phyloP scores from a whole-genome alignment of 768 basidiomycete genomes.

The Phlegmacium glaucopus region DNA sequence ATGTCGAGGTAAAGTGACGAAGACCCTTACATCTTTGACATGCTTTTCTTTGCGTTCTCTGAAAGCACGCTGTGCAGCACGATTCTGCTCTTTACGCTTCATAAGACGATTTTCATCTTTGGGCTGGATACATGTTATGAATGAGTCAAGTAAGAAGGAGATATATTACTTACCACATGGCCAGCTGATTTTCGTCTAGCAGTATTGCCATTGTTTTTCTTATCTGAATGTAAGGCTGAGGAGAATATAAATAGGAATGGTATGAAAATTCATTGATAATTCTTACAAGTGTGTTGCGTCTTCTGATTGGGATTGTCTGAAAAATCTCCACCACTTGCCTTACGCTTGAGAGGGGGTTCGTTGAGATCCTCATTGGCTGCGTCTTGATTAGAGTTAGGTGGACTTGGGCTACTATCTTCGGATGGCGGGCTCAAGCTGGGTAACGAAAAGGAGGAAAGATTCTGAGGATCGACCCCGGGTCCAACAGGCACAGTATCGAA shows the following conservation, averaged over 20 bases:
- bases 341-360: constrained; percentile 65
- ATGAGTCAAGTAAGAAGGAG: constrained; percentile 1
- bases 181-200: constrained; percentile 35
- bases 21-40: constrained; percentile 82
- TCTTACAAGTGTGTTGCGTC: constrained; percentile 58
- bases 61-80: constrained; percentile 96
- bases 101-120: constrained; percentile 74
- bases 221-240: constrained; percentile 16
- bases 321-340: constrained; percentile 65
- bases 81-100: constrained; percentile 96
- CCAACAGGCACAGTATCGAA: constrained; percentile 13
- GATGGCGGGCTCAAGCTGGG: constrained; percentile 59
- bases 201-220: constrained; percentile 12
- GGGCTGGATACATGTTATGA: constrained; percentile 21
- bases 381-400: constrained; percentile 47
- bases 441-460: constrained; percentile 45
- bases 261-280: too few species aligned
- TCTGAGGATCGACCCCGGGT: constrained; percentile 56
- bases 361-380: constrained; percentile 34
- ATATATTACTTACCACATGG: constrained; percentile 21
- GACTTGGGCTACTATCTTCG: constrained; percentile 79
- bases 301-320: constrained; percentile 67
- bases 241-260: neutral
- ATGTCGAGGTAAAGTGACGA: constrained; percentile 4
- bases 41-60: constrained; percentile 96